These are phyloP conservation scores for Colletotrichum plurivorum DNA, from an alignment of 2,329 filamentous ascomycete species.

Conservation along the genomic window DNA sequence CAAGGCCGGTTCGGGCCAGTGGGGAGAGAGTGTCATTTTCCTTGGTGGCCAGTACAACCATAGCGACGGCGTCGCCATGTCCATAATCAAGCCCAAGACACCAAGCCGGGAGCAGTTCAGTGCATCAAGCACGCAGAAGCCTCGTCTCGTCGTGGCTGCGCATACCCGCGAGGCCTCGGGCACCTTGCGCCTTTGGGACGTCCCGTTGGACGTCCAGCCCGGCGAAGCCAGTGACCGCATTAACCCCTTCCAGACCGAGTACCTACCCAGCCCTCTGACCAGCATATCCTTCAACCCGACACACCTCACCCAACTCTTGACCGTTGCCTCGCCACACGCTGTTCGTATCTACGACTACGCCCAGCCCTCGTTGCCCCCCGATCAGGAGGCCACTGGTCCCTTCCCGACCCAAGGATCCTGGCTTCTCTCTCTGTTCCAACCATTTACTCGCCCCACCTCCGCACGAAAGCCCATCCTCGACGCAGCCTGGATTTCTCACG, in stretches of 20 bases:
- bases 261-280: conserved; percentile 66
- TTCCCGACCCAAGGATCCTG: conserved; percentile 74
- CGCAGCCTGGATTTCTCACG: conserved; percentile 73
- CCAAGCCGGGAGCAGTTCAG: conserved; percentile 33
- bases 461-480: conserved; percentile 73
- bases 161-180: conserved; percentile 73
- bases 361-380: conserved; percentile 64
- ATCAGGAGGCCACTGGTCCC: conserved; percentile 64
- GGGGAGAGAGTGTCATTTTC: conserved; percentile 71
- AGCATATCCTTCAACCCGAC: conserved; percentile 74
- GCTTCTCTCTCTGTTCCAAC: conserved; percentile 73
- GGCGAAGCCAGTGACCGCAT: conserved; percentile 45
- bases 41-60: conserved; percentile 67
- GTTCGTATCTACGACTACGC: conserved; percentile 75
- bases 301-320: conserved; percentile 70
- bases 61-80: conserved; percentile 70
- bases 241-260: conserved; percentile 73
- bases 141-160: conserved; percentile 70
- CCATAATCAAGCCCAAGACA: conserved; percentile 60
- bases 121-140: conserved; percentile 30
- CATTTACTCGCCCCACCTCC: conserved; percentile 64
- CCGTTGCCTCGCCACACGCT: conserved; percentile 68
- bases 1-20: conserved; percentile 72
- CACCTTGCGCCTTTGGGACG: conserved; percentile 70
- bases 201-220: conserved; percentile 62